Evolutionary conservation across 257 asterid species (phyloP).

Genomic region (Avicennia marina): DNA sequence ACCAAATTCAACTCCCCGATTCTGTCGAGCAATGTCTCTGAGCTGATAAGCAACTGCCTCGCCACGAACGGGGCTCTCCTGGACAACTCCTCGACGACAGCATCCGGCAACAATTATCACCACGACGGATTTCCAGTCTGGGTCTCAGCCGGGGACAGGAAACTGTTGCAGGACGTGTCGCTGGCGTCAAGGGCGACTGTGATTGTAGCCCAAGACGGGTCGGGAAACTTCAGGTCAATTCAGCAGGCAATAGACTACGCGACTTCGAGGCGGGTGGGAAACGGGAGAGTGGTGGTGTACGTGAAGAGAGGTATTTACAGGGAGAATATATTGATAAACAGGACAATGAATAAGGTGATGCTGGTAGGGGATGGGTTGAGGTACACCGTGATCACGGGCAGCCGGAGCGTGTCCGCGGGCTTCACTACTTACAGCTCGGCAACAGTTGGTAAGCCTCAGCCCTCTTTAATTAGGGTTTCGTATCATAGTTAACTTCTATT

Average conservation of each 20-base stretch:
- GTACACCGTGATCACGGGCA: conserved; percentile 67
- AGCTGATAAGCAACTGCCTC: conserved; percentile 62
- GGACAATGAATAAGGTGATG: conserved; percentile 71
- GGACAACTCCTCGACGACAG: conserved; percentile 19
- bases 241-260: conserved; percentile 74
- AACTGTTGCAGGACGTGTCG: conserved; percentile 34
- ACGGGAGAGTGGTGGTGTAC: conserved; percentile 57
- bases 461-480: no score
- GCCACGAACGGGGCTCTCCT: conserved; percentile 54
- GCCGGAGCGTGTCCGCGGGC: conserved; percentile 68
- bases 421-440: conserved; percentile 85
- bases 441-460: conserved; percentile 57
- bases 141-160: conserved; percentile 47
- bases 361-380: conserved; percentile 73
- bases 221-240: conserved; percentile 52
- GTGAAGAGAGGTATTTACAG: conserved; percentile 66
- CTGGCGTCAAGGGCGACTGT: conserved; percentile 45
- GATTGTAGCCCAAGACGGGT: conserved; percentile 65
- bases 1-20: conserved; percentile 54
- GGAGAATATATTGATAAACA: conserved; percentile 55
- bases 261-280: conserved; percentile 49
- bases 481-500: no score
- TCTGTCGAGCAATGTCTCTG: conserved; percentile 52
- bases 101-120: no score
- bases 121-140: conserved; percentile 47